Evolutionary conservation across 352 stramenopile species (phyloP).

Genomic region (Blastocystis sp.): DNA sequence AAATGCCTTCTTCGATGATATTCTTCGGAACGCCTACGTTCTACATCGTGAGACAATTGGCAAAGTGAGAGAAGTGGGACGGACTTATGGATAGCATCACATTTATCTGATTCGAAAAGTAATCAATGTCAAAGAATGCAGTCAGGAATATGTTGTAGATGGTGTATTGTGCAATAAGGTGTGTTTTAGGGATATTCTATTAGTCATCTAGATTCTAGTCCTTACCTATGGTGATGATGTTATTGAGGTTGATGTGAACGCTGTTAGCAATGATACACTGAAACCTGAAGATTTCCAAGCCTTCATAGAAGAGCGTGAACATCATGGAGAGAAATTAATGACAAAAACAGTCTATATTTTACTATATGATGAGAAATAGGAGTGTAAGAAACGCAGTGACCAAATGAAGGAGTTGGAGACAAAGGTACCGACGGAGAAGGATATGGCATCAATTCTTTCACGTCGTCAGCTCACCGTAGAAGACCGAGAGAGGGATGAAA

Average conservation of each 20-base stretch:
- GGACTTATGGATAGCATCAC: not conserved
- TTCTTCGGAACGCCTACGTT: slow-evolving; percentile 36
- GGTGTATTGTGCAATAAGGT: slow-evolving; percentile 18
- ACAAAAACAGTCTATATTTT: slow-evolving; percentile 13
- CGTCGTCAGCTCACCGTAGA: slow-evolving; percentile 20
- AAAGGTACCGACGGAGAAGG: slow-evolving; percentile 50
- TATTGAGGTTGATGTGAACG: slow-evolving; percentile 41
- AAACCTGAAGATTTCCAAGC: slow-evolving; percentile 13
- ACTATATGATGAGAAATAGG: not conserved
- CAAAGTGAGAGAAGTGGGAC: not conserved
- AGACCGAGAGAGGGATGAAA: not conserved
- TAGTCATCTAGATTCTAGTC: slow-evolving; percentile 8
- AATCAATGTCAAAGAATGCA: slow-evolving; percentile 31
- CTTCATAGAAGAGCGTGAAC: slow-evolving; percentile 32
- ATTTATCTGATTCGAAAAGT: slow-evolving; percentile 55
- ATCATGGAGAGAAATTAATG: slow-evolving; percentile 34
- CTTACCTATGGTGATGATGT: slow-evolving; percentile 43
- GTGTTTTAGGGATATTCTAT: too few species aligned
- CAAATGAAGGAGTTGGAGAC: slow-evolving; percentile 55
- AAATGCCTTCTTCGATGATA: slow-evolving; percentile 61
- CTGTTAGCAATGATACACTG: slow-evolving; percentile 24
- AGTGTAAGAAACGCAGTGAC: slow-evolving; percentile 46
- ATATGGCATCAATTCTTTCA: slow-evolving; percentile 3
- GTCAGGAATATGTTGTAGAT: slow-evolving; percentile 2
- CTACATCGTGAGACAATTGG: slow-evolving; percentile 47